Evolutionary conservation across 345 rosid species (phyloP).

Genomic region (Heritiera littoralis): DNA sequence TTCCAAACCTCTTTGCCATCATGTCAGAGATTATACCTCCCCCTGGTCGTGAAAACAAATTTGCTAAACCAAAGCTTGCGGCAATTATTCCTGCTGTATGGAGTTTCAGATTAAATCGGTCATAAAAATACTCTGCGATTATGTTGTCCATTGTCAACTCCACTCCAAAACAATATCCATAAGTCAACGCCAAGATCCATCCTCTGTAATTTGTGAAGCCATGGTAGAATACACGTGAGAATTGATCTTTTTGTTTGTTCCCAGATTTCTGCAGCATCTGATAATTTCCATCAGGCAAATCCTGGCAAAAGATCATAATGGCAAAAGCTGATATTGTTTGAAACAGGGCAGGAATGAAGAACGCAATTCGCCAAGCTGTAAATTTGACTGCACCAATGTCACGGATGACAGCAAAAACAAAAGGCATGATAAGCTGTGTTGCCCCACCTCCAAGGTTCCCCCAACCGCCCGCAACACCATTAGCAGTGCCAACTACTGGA

Average conservation of each 20-base stretch:
- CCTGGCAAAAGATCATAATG: slow-evolving; percentile 72
- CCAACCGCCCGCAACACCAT: slow-evolving; percentile 92
- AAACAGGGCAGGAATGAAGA: slow-evolving; percentile 78
- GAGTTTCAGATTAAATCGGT: slow-evolving; percentile 68
- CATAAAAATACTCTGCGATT: slow-evolving; percentile 84
- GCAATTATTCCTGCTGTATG: slow-evolving; percentile 87
- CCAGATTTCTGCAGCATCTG: slow-evolving; percentile 59
- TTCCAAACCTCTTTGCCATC: slow-evolving; percentile 65
- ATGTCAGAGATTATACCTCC: slow-evolving; percentile 75
- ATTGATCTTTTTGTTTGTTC: slow-evolving; percentile 59
- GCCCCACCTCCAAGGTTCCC: slow-evolving; percentile 94
- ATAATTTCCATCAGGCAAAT: slow-evolving; percentile 79
- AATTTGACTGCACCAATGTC: slow-evolving; percentile 62
- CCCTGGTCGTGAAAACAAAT: slow-evolving; percentile 67
- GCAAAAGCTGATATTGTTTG: slow-evolving; percentile 73
- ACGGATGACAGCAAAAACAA: slow-evolving; percentile 55
- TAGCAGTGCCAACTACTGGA: slow-evolving; percentile 73
- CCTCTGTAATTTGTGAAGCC: slow-evolving; percentile 76
- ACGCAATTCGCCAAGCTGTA: slow-evolving; percentile 90
- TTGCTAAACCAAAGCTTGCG: slow-evolving; percentile 86
- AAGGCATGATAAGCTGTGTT: slow-evolving; percentile 89
- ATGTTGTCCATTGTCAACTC: slow-evolving; percentile 85
- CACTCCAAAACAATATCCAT: slow-evolving; percentile 91
- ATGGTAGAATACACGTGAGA: slow-evolving; percentile 45
- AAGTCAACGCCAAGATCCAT: slow-evolving; percentile 84